Conservation (phyloP, 2,329 filamentous ascomycete species). For the Moelleriella libera region DNA sequence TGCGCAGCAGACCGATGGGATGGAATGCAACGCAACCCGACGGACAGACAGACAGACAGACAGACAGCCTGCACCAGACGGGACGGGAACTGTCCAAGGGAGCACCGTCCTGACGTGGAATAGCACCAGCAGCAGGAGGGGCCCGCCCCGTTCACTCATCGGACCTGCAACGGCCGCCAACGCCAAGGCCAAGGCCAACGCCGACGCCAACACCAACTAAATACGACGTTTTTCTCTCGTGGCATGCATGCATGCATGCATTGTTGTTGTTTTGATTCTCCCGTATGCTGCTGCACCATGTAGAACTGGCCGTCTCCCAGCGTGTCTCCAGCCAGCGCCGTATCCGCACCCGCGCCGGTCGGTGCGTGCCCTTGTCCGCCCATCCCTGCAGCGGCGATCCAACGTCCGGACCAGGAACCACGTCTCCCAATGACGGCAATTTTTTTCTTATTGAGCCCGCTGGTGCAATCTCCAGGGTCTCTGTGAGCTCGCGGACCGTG, state of each 20-base stretch:
- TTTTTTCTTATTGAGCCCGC: neutral
- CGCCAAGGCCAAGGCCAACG: too few relatives aligned
- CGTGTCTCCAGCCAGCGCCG: neutral
- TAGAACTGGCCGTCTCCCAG: neutral
- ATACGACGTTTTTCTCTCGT: too few relatives aligned
- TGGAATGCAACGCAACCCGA: too few relatives aligned
- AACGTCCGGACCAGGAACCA: constrained; percentile 9
- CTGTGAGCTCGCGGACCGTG: neutral
- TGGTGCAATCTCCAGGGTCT: constrained; percentile 7
- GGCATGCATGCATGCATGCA: neutral
- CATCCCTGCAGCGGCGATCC: constrained; percentile 19
- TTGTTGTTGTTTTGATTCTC: neutral
- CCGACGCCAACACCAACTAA: too few relatives aligned
- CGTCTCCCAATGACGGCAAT: neutral
- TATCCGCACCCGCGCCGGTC: neutral
- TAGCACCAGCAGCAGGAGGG: too few relatives aligned
- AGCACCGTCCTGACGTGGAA: too few relatives aligned
- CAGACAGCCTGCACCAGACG: neutral
- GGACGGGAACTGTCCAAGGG: too few relatives aligned
- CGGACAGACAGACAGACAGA: neutral
- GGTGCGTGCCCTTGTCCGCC: neutral
- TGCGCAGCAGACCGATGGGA: neutral
- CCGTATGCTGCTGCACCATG: too few relatives aligned
- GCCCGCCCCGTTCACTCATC: too few relatives aligned
- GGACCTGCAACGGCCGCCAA: too few relatives aligned